These are phyloP conservation scores for Candida chilensis DNA, from an alignment of 805 yeast genomes.

Conservation along the genomic window DNA sequence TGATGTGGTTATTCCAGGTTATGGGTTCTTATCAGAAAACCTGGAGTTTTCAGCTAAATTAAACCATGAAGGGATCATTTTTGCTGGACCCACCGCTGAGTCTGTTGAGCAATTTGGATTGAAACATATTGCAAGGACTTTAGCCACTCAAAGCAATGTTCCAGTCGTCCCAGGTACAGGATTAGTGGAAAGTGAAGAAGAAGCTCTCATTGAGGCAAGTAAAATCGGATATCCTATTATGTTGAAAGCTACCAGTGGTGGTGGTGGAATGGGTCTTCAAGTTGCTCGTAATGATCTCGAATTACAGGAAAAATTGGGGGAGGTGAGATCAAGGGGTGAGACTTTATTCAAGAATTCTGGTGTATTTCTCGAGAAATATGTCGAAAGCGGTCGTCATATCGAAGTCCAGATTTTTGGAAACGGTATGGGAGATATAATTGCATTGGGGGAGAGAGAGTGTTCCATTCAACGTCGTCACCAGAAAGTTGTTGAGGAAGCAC, in stretches of 20 bases:
- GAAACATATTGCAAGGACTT: conserved; percentile 13
- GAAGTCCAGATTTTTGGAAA: conserved; percentile 17
- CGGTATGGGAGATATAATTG: conserved; percentile 13
- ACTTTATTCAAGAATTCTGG: conserved; percentile 11
- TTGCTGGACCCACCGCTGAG: conserved; percentile 14
- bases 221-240: conserved; percentile 14
- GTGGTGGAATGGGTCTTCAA: conserved; percentile 18
- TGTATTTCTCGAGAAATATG: conserved; percentile 13
- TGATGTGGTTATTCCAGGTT: conserved; percentile 89
- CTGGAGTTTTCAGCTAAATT: conserved; percentile 9
- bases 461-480: conserved; percentile 19
- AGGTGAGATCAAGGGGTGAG: conserved; percentile 13
- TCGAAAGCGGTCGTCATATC: conserved; percentile 13
- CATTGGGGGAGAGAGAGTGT: conserved; percentile 17
- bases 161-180: conserved; percentile 16
- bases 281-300: conserved; percentile 8
- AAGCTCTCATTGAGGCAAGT: conserved; percentile 6
- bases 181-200: conserved; percentile 5
- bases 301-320: conserved; percentile 6
- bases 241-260: conserved; percentile 17
- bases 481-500: conserved; percentile 16
- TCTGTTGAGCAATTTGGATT: conserved; percentile 14
- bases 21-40: conserved; percentile 40
- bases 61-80: conserved; percentile 7
- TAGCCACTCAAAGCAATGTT: conserved; percentile 11